Evolutionary conservation across 2,329 filamentous ascomycete genomes (phyloP).

Genomic region (Colletotrichum sp.): DNA sequence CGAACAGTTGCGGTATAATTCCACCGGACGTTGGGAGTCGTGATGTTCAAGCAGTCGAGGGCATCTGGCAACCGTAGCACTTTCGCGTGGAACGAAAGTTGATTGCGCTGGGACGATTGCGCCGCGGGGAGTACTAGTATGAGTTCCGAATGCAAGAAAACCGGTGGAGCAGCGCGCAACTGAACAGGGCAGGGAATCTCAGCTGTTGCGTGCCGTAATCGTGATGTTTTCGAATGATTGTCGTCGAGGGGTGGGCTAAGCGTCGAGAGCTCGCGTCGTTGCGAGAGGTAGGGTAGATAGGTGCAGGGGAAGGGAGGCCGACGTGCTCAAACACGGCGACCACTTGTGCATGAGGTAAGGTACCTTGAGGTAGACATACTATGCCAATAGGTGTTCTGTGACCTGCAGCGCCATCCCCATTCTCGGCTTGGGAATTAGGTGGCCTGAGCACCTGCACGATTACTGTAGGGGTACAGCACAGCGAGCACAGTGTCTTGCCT

Average conservation of each 20-base stretch:
- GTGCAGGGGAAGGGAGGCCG: background rate
- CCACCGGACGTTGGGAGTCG: slow-evolving; percentile 1
- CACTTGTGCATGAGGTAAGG: background rate
- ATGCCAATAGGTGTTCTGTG: background rate
- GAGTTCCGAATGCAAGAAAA: background rate
- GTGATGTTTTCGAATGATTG: background rate
- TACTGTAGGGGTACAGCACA: background rate
- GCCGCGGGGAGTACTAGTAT: background rate
- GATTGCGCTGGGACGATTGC: background rate
- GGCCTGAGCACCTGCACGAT: background rate
- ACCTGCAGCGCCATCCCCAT: background rate
- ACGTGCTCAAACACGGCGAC: background rate
- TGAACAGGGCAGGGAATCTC: background rate
- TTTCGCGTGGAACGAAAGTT: background rate
- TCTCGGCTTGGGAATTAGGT: background rate
- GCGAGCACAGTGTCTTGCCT: background rate
- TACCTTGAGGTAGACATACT: background rate
- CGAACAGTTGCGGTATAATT: background rate
- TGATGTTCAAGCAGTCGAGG: slow-evolving; percentile 32
- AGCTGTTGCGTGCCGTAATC: background rate
- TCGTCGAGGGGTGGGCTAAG: background rate
- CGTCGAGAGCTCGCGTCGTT: background rate
- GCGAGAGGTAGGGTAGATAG: background rate
- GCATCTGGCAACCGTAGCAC: slow-evolving; percentile 24
- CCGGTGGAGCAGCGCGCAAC: background rate